These are phyloP conservation scores for Wolfiporia cocos DNA, from an alignment of 1,284 basidiomycete species.

Conservation along the genomic window DNA sequence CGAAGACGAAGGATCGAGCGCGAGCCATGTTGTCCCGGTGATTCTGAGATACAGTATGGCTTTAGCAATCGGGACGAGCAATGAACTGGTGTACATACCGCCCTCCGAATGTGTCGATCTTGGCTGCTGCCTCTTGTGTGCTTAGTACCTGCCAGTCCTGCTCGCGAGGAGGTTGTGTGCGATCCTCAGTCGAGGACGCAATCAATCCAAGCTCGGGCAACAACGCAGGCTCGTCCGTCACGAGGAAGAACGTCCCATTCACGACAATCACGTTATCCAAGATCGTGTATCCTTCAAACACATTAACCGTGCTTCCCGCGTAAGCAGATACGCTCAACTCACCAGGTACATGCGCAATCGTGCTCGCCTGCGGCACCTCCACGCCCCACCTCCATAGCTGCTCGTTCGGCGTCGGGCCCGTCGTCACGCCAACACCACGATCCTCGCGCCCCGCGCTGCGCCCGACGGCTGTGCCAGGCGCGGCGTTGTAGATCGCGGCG, in stretches of 20 bases:
- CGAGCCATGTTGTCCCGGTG: slow-evolving; percentile 23
- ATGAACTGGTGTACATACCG: slow-evolving; percentile 18
- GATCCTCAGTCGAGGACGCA: slow-evolving; percentile 34
- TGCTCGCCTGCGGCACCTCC: slow-evolving; percentile 41
- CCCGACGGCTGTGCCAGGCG: slow-evolving; percentile 25
- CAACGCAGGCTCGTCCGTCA: slow-evolving; percentile 45
- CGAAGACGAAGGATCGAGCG: slow-evolving; percentile 19
- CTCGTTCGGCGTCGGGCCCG: slow-evolving; percentile 37
- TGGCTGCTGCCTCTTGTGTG: slow-evolving; percentile 17
- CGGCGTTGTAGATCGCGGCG: slow-evolving; percentile 24
- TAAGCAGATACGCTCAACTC: slow-evolving; percentile 15
- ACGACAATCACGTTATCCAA: slow-evolving; percentile 70
- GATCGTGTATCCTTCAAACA: slow-evolving; percentile 65
- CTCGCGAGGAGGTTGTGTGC: slow-evolving; percentile 40
- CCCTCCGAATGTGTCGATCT: slow-evolving; percentile 25
- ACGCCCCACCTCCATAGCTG: slow-evolving; percentile 47
- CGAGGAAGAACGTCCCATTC: slow-evolving; percentile 65
- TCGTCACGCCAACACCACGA: slow-evolving; percentile 17
- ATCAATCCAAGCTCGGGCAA: slow-evolving; percentile 48
- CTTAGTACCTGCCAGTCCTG: slow-evolving; percentile 49
- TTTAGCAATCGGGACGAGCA: not conserved
- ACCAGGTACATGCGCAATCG: slow-evolving; percentile 61
- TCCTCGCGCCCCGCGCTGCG: slow-evolving; percentile 17
- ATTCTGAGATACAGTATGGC: slow-evolving; percentile 16
- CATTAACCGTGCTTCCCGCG: too few relatives aligned